Conservation (phyloP, 345 rosid species). For the Salix suchowensis region DNA sequence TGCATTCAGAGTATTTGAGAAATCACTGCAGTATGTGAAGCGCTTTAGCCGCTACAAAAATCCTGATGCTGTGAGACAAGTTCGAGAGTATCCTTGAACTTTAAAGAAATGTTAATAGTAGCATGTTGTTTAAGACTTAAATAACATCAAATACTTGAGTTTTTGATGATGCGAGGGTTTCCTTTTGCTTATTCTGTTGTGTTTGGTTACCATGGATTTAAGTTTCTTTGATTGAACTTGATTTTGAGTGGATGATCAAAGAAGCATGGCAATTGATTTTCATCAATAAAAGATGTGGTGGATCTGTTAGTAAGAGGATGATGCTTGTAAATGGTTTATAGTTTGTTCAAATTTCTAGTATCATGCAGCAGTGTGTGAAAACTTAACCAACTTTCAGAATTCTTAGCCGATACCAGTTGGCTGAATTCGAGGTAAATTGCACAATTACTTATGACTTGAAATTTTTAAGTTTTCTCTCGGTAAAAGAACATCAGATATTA, state of each 20-base stretch:
- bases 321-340: neutral
- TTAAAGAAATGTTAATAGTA: neutral
- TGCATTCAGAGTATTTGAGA: constrained; percentile 81
- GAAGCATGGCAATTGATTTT: neutral
- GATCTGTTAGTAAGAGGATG: neutral
- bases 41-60: constrained; percentile 97
- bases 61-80: constrained; percentile 98
- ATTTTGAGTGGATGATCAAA: neutral
- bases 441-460: neutral
- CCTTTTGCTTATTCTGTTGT: neutral
- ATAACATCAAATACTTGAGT: neutral
- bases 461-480: neutral
- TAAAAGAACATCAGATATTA: constrained; percentile 1
- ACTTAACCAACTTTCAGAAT: constrained; percentile 65
- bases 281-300: neutral
- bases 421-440: constrained; percentile 81
- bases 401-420: constrained; percentile 76
- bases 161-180: neutral
- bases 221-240: neutral
- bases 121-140: no score
- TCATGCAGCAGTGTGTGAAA: constrained; percentile 11
- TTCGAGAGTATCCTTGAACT: constrained; percentile 82
- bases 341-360: neutral
- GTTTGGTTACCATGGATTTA: neutral
- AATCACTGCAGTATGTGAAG: constrained; percentile 94